Evolutionary conservation across 2,329 filamentous ascomycete genomes (phyloP), one percentile per base, ranked within the genome.

Genomic region (Fusarium veterinarium): DNA sequence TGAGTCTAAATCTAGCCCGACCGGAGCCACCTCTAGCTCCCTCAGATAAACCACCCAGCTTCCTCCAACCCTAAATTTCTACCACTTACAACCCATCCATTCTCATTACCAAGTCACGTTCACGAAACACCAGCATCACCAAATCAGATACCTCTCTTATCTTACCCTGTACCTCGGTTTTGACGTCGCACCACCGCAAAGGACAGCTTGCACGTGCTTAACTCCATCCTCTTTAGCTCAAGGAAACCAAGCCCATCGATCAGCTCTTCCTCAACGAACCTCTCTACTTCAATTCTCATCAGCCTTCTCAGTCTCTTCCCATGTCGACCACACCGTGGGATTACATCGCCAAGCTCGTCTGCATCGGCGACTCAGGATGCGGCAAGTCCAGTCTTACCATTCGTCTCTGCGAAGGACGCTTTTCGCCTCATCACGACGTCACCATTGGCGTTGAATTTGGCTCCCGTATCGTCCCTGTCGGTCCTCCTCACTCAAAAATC

Each of bases 271-370:
- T 31, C 49, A 37, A 57, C 66, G 53, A 67, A 67, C 44, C 35
- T 53, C 58, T 48, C 33, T 23, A 60, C 46, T 48, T 55, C 42
- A 64, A 56, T 51, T 33, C 51, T 25, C 40, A 38, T 64, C 66
- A 56, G 51, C 59, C 45, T 23, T 46, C 51, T 41, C 58, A 57
- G 53, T 53, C 58, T 49, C 63, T 45, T 62, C 71, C 76, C 80
- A 91, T 91, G 88, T 87, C 88, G 79, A 82, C 85, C 72, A 89
- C 91, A 79, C 92, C 94, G 83, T 98, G 95, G 95, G 95, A 98
- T 86, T 98, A 97, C 86, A 99, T 98, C 81, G 95, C 95, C 83
- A 99, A 99, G 85, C 93, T 99, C 78, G 95, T 98, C 80, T 97
- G 94, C 85, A 95, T 99, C 79, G 96, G 96, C 82, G 96, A 98